Percentiles rank a stretch among this genome's conserved stretches.
Evolutionary conservation across 495 filamentous ascomycete genomes (phyloP).

Genomic region (Penicillium simplicissimum): DNA sequence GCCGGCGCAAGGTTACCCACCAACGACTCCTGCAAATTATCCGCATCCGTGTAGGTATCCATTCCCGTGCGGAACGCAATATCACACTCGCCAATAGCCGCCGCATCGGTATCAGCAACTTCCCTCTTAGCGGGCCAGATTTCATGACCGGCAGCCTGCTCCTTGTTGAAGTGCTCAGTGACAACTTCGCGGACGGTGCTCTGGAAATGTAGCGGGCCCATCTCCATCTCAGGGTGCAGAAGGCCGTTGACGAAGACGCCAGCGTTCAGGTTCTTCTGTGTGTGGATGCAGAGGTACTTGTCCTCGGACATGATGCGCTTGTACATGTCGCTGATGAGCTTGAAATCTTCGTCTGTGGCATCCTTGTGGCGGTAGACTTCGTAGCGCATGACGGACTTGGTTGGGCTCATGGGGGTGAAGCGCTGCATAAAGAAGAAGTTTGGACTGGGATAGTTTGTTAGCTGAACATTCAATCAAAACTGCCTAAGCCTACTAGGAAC

Average conservation of each 20-base stretch:
- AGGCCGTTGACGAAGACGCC: conserved; percentile 51
- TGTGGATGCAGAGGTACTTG: conserved; percentile 45
- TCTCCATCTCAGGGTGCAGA: conserved; percentile 49
- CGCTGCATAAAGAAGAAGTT: conserved; percentile 53
- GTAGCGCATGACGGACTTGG: conserved; percentile 42
- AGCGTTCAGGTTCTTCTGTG: conserved; percentile 51
- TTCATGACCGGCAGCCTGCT: conserved; percentile 36
- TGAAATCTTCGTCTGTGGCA: conserved; percentile 44
- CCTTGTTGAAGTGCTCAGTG: conserved; percentile 35
- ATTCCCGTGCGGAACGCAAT: conserved; percentile 7
- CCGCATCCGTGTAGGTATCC: conserved; percentile 5
- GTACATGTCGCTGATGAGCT: conserved; percentile 45
- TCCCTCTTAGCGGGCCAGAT: conserved; percentile 43
- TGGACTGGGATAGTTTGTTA: conserved; percentile 29
- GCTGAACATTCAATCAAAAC: background rate
- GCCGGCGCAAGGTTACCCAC: conserved; percentile 6
- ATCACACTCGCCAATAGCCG: background rate
- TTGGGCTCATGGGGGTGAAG: conserved; percentile 42
- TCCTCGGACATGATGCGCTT: conserved; percentile 50
- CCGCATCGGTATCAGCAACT: background rate
- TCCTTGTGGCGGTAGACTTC: conserved; percentile 52
- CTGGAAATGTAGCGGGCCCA: conserved; percentile 50
- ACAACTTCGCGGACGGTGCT: conserved; percentile 43
- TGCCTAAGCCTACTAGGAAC: conserved; percentile 10
- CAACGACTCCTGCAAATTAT: conserved; percentile 13